phyloP scores from a whole-genome alignment of 106 monocot species.

The Dioscorea zingiberensis region DNA sequence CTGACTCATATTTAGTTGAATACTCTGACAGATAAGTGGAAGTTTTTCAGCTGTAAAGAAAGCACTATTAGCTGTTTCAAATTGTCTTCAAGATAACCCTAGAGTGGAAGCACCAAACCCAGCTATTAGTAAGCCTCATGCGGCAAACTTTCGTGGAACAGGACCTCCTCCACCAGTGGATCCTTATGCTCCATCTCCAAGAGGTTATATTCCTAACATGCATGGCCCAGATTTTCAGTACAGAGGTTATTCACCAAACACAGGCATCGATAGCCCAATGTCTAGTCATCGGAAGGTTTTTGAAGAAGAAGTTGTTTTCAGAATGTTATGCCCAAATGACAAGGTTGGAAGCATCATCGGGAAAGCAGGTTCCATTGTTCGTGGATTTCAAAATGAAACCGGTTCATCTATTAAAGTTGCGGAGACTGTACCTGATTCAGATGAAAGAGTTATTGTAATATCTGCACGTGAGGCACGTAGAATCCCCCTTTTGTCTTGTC shows the following conservation, averaged over 20 bases:
- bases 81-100: conserved; percentile 53
- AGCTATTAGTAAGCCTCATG: conserved; percentile 27
- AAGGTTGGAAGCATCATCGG: conserved; percentile 78
- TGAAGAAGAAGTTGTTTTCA: conserved; percentile 69
- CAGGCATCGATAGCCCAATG: conserved; percentile 17
- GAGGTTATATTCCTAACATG: conserved; percentile 25
- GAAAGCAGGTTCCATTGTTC: conserved; percentile 52
- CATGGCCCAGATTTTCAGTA: conserved; percentile 41
- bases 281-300: conserved; percentile 24
- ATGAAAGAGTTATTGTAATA: conserved; percentile 69
- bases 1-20: neutral
- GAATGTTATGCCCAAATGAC: conserved; percentile 64
- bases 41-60: conserved; percentile 58
- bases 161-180: conserved; percentile 16
- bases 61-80: conserved; percentile 59
- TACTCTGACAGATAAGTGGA: conserved; percentile 60
- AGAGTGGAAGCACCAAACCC: conserved; percentile 37
- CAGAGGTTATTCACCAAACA: conserved; percentile 27
- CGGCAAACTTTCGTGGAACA: conserved; percentile 22
- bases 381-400: conserved; percentile 69
- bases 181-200: conserved; percentile 28
- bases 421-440: conserved; percentile 58
- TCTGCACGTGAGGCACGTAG: conserved; percentile 57
- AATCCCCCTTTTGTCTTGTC: neutral
- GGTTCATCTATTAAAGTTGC: conserved; percentile 57